A percentile compares a stretch with the other conserved stretches of the same genome.
These are phyloP conservation scores for Chlamydomonas reinhardtii DNA, from an alignment of 163 green algal species.

Conservation along the genomic window DNA sequence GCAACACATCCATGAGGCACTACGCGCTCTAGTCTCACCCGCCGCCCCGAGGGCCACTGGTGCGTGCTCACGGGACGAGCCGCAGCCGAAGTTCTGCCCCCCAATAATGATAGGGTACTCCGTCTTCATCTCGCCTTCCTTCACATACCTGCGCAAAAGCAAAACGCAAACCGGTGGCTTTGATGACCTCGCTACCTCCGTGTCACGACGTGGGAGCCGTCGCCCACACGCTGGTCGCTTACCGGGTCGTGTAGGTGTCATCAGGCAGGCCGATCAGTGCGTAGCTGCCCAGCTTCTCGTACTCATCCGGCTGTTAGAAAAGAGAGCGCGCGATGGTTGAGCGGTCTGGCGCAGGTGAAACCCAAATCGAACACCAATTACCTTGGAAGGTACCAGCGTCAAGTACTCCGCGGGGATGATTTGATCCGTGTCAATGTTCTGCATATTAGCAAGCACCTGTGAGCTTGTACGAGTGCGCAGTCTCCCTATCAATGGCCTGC, in stretches of 20 bases:
- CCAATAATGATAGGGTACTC: slow-evolving; percentile 94
- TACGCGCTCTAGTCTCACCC: no score
- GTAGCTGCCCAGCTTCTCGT: slow-evolving; percentile 97
- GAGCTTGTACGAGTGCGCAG: no score
- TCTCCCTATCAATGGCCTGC: no score
- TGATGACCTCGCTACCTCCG: no score
- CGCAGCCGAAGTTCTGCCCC: slow-evolving; percentile 97
- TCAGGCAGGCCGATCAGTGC: slow-evolving; percentile 92
- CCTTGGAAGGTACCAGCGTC: slow-evolving; percentile 96
- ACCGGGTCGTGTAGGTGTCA: slow-evolving; percentile 81
- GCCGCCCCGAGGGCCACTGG: slow-evolving; percentile 92
- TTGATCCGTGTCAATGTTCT: slow-evolving; percentile 99
- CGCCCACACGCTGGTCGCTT: no score
- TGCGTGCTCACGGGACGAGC: slow-evolving; percentile 94
- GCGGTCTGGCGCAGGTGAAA: background rate
- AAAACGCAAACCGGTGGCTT: no score
- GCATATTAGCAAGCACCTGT: slow-evolving; percentile 38
- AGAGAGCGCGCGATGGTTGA: background rate
- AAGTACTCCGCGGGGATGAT: slow-evolving; percentile 99
- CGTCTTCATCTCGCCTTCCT: slow-evolving; percentile 92
- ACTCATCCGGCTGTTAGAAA: slow-evolving; percentile 92
- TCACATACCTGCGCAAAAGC: slow-evolving; percentile 70
- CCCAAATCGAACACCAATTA: slow-evolving; percentile 32
- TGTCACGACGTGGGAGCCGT: no score
- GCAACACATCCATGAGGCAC: no score